Evolutionary conservation across 306 rosid genomes (phyloP).

Genomic region (Begonia fuchsioides): DNA sequence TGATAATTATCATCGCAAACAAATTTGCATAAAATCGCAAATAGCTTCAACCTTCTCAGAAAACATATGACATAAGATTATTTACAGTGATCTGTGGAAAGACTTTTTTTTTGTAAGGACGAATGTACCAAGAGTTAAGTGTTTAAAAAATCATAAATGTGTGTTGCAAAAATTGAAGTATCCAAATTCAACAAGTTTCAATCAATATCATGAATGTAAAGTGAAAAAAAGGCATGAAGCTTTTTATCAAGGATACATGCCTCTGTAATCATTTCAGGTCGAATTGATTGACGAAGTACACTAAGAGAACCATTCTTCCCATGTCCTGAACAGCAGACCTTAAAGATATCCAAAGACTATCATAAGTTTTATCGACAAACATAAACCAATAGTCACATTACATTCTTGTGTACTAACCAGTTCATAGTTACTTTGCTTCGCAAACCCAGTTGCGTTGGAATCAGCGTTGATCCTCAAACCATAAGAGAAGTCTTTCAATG

Average conservation of each 20-base stretch:
- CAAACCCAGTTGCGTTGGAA: constrained; percentile 80
- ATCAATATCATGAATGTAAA: too few relatives aligned
- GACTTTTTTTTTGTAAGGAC: too few relatives aligned
- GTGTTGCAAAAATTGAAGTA: too few relatives aligned
- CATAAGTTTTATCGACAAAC: constrained; percentile 6
- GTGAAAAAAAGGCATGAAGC: too few relatives aligned
- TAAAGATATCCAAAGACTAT: constrained; percentile 7
- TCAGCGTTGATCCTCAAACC: constrained; percentile 90
- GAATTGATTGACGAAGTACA: constrained; percentile 90
- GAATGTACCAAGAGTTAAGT: too few relatives aligned
- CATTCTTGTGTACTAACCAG: constrained; percentile 34
- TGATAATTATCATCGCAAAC: too few relatives aligned
- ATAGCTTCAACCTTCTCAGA: too few relatives aligned
- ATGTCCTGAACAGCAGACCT: constrained; percentile 99
- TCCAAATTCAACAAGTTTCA: too few relatives aligned
- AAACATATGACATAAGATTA: too few relatives aligned
- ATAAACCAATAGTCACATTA: constrained; percentile 3
- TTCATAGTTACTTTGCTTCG: constrained; percentile 92
- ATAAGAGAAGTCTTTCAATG: constrained; percentile 88
- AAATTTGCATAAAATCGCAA: too few relatives aligned
- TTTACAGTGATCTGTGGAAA: too few relatives aligned
- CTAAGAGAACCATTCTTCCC: constrained; percentile 85
- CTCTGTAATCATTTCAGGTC: constrained; percentile 97
- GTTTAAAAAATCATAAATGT: too few relatives aligned
- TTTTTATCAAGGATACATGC: constrained; percentile 16